These are phyloP conservation scores for Candida xiaguanensis DNA, from an alignment of 805 yeast species.

Conservation along the genomic window DNA sequence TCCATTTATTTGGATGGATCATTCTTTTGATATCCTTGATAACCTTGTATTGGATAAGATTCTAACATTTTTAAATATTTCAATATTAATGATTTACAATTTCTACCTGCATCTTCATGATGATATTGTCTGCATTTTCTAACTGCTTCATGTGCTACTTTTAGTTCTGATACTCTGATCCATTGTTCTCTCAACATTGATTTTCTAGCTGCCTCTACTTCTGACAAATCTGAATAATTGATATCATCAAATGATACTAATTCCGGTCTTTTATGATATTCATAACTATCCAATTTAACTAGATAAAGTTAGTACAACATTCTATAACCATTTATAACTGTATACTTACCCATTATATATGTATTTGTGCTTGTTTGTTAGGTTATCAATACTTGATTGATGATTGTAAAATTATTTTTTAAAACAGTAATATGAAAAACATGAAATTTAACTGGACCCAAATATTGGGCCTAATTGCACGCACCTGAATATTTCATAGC, in stretches of 20 bases:
- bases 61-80: slow-evolving; percentile 76
- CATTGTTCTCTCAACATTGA: slow-evolving; percentile 78
- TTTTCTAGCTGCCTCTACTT: slow-evolving; percentile 69
- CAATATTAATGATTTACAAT: slow-evolving; percentile 76
- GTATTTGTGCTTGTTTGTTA: neutral
- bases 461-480: neutral
- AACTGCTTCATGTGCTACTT: slow-evolving; percentile 68
- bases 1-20: slow-evolving; percentile 59
- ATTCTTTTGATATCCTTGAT: slow-evolving; percentile 82
- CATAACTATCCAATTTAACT: slow-evolving; percentile 30
- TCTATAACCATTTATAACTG: no score
- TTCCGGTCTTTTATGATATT: slow-evolving; percentile 53
- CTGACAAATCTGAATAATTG: slow-evolving; percentile 62
- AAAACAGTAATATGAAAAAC: slow-evolving; percentile 18
- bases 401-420: slow-evolving; percentile 4
- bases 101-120: slow-evolving; percentile 52
- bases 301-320: slow-evolving; percentile 6
- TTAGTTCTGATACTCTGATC: slow-evolving; percentile 65
- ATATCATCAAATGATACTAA: slow-evolving; percentile 81
- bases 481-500: neutral
- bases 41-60: slow-evolving; percentile 64
- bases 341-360: slow-evolving; percentile 6
- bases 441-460: slow-evolving; percentile 30
- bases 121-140: slow-evolving; percentile 70
- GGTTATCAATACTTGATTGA: neutral